Evolutionary conservation across 805 yeast species (phyloP), one percentile per base, ranked within the genome.

Genomic region (Cephaloascus albidus): DNA sequence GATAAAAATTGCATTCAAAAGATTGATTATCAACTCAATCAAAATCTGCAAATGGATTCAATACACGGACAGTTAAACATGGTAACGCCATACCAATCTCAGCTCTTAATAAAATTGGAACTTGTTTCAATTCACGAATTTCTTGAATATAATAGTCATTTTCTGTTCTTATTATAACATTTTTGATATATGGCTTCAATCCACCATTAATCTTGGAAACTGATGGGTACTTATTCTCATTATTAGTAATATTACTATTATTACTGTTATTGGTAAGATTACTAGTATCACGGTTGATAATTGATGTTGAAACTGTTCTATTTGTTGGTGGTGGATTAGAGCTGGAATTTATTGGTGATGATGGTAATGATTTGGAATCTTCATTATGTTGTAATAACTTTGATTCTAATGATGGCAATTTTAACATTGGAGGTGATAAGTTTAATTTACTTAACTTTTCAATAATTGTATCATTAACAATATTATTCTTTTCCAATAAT

Each of bases 31-130:
- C 15, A 17, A 37, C 18, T 26, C 45, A 26, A 20, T 36, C 27
- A 33, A 19, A 31, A 23, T 50, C 45, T 10, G 63, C 63, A 56
- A 89, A 90, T 26, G 98, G 98, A 52, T 90, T 90, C 53, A 89
- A 67, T 5, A 90, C 84, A 51, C 96, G 75, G 14, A 93, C 96
- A 3, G 96, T 86, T 50, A 90, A 71, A 58, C 97, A 90, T 15
- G 98, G 98, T 39, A 90, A 68, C 2, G 96, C 90, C 89, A 87
- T 87, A 38, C 96, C 97, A 38, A 88, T 77, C 57, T 89, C 97
- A 0, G 96, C 87, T 51, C 96, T 72, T 46, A 93, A 68, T 44
- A 90, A 65, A 26, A 90, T 78, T 8, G 97, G 97, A 37, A 90
- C 82, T 49, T 78, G 81, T 37, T 72, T 72, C 51, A 89, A 64